A percentile compares a stretch with the other conserved stretches of the same genome.
phyloP scores from a whole-genome alignment of 164 flowering plant genomes.

The Dillenia turbinata region DNA sequence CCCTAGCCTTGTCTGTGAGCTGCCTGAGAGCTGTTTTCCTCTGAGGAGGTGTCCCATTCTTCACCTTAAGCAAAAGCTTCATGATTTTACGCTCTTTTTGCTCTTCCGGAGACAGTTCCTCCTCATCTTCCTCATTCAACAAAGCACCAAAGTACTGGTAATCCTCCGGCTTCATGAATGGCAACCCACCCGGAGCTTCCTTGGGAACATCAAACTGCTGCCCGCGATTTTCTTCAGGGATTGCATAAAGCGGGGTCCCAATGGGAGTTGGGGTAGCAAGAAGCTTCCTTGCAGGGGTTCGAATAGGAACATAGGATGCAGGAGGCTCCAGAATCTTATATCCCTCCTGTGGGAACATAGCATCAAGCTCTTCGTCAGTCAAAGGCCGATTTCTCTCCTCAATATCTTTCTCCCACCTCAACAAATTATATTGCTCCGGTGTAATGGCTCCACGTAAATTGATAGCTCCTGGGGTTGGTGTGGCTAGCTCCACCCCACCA shows the following conservation, averaged over 20 bases:
- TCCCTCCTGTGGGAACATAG: constrained; percentile 92
- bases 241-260: constrained; percentile 79
- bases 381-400: constrained; percentile 94
- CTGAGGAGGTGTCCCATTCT: constrained; percentile 99
- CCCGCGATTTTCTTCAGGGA: constrained; percentile 94
- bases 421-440: constrained; percentile 87
- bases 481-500: constrained; percentile 80
- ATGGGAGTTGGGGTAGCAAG: constrained; percentile 94
- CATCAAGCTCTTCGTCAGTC: constrained; percentile 96
- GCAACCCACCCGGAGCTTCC: constrained; percentile 87
- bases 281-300: constrained; percentile 97
- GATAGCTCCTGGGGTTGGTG: constrained; percentile 80
- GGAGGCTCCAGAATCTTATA: constrained; percentile 94
- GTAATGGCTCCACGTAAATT: constrained; percentile 70
- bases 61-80: constrained; percentile 95
- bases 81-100: constrained; percentile 97
- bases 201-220: constrained; percentile 95
- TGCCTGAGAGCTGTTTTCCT: constrained; percentile 96
- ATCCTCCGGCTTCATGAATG: constrained; percentile 96
- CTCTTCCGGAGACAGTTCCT: constrained; percentile 86
- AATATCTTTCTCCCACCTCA: constrained; percentile 98
- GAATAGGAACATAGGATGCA: constrained; percentile 83
- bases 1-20: constrained; percentile 95
- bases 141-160: constrained; percentile 81
- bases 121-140: constrained; percentile 90